Conservation (phyloP, 306 rosid species). For the Cucurbita ficifolia region DNA sequence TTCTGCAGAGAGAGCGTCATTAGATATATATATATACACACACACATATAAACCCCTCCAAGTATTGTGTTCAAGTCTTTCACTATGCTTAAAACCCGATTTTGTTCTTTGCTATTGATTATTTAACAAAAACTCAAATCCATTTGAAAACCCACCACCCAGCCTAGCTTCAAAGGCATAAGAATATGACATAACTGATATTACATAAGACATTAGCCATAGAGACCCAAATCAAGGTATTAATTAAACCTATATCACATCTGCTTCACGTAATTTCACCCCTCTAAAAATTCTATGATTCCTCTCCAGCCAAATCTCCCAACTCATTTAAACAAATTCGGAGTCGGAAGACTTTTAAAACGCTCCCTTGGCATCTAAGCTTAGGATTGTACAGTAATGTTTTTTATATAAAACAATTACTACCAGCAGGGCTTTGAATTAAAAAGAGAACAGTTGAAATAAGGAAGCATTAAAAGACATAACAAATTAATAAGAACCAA, state of each 20-base stretch:
- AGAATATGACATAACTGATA: neutral
- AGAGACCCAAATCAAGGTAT: neutral
- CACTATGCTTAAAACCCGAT: neutral
- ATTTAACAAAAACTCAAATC: neutral
- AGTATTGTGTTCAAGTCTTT: neutral
- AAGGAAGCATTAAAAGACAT: neutral
- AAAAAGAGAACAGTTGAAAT: neutral
- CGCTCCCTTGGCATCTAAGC: neutral
- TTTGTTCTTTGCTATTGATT: neutral
- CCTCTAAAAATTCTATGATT: neutral
- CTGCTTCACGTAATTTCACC: neutral
- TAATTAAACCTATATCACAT: neutral
- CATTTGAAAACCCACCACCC: neutral
- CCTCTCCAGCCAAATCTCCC: neutral
- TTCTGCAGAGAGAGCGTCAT: constrained; percentile 29
- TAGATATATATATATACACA: neutral
- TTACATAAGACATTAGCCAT: neutral
- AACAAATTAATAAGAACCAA: neutral
- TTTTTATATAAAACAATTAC: neutral
- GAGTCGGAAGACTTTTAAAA: neutral
- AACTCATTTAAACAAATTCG: neutral
- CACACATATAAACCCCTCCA: neutral
- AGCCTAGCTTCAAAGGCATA: neutral
- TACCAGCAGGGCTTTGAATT: neutral
- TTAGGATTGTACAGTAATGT: neutral